Base-by-base conservation (phyloP, 2,329 filamentous ascomycete genomes). In the Corniculantispora saksenae region DNA sequence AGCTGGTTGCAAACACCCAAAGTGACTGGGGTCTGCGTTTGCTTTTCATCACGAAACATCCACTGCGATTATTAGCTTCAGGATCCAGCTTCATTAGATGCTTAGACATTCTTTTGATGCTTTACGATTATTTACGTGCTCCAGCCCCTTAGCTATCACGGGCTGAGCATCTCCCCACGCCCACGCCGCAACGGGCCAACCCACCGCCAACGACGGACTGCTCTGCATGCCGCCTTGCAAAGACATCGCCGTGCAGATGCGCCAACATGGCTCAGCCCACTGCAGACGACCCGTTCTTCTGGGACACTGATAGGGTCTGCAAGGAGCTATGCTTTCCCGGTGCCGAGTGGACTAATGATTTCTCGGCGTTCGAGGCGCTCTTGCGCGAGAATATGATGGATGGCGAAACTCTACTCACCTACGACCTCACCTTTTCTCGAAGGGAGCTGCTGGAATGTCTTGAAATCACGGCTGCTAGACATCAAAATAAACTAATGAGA, bases 301-400 rank as follows among this genome's bases (percentile, higher is more conserved):
- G 93, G 93, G 84, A 84, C 43, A 81, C 89, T 38, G 86, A 90
- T 45, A 83, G 87, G 43, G 86, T 96, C 13, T 84, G 91, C 12
- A 74, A 81, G 19, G 88, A 89, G 71, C 80, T 96, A 3, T 92
- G 89, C 72, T 81, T 83, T 25, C 71, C 79, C 2, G 72, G 80
- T 3, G 79, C 80, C 56, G 82, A 85, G 12, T 86, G 84, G 83
- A 76, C 77, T 56, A 76, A 72, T 5, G 81, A 91, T 59, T 77
- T 83, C 0, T 71, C 72, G 0, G 58, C 73, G 0, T 80, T 96
- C 3, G 84, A 87, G 65, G 72, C 73, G 23, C 79, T 78, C 5
- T 76, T 96, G 6, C 79, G 82, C 8, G 83, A 89, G 1, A 83
- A 92, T 63, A 82, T 88, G 9, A 80, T 94, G 6, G 86, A 89